Conservation (phyloP, 2,329 filamentous ascomycete genomes). For the Fusarium ramigenum region DNA sequence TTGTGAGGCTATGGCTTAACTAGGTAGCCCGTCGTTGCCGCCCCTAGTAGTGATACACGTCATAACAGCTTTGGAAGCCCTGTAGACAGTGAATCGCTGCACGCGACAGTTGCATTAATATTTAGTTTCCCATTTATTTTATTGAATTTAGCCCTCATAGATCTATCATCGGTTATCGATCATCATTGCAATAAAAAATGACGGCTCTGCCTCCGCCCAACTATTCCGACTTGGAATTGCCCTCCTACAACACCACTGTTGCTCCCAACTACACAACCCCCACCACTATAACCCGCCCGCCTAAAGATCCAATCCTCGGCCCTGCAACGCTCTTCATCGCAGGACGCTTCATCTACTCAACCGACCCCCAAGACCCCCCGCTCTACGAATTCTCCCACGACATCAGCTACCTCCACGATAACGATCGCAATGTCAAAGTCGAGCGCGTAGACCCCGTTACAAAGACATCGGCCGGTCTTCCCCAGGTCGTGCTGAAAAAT, state of each 20-base stretch:
- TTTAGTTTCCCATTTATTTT: background rate
- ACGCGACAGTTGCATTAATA: slow-evolving; percentile 19
- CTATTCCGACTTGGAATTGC: slow-evolving; percentile 21
- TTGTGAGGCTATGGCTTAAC: slow-evolving; percentile 9
- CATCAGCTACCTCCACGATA: slow-evolving; percentile 46
- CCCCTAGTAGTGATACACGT: slow-evolving; percentile 19
- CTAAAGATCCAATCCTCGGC: slow-evolving; percentile 29
- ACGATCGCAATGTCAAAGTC: slow-evolving; percentile 45
- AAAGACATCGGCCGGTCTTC: slow-evolving; percentile 34
- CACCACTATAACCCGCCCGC: slow-evolving; percentile 6
- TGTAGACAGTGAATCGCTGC: slow-evolving; percentile 9
- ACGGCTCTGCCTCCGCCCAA: slow-evolving; percentile 19
- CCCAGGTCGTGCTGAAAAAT: slow-evolving; percentile 42
- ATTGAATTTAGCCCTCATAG: background rate
- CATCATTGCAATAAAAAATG: slow-evolving; percentile 7
- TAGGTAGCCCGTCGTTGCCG: background rate
- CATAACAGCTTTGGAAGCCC: slow-evolving; percentile 13
- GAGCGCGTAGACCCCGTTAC: slow-evolving; percentile 46
- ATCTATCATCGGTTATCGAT: background rate
- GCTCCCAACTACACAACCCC: slow-evolving; percentile 3
- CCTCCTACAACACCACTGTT: slow-evolving; percentile 38
- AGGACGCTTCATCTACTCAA: slow-evolving; percentile 49
- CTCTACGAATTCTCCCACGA: slow-evolving; percentile 51
- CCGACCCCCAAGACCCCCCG: slow-evolving; percentile 41
- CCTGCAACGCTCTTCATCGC: slow-evolving; percentile 47